Evolutionary conservation across 2,329 filamentous ascomycete species (phyloP), one percentile per base, ranked within the genome.

Genomic region (Orbilia quercus): DNA sequence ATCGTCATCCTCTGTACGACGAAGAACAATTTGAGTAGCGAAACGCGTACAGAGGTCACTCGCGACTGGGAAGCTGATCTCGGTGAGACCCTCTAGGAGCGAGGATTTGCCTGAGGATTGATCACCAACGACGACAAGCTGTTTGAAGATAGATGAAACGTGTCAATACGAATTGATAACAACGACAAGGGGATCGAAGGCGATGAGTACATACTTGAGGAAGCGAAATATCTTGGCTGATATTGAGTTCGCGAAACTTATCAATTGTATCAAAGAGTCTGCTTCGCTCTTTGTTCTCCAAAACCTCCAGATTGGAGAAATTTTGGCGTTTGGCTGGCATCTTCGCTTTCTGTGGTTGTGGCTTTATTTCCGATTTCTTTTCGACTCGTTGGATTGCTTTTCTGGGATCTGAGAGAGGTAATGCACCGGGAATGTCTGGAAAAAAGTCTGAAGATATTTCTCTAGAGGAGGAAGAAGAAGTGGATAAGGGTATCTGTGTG

Each of bases 41-140:
- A 77, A 78, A n/a, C 77, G 64, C 1, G 77, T 78, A 38, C 77
- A 78, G 12, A 78, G 74, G 7, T 74, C 76, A 14, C 64, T 74
- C 2, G 75, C 75, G n/a, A 76, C 65, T 2, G 77, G 77, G 53
- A 78, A 78, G 9, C 74, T 74, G 40, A 78, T 76, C 1, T 60
- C 54, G 1, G 77, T 78, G 7, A 78, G 47, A 31, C 75, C 77
- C 40, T 78, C 77, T 1, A 78, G 70, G 16, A 78, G 69, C 1
- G 77, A 78, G 16, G 76, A 77, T 54, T 78, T 78, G 14, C 77
- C 77, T 16, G 72, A 75, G 0, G 76, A 77, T 62, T 78, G 77
- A 16, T 78, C 77, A 3, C 77, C 77, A 9, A 77, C 76, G 1
- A 78, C 77, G 12, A 78, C 77, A 2, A 78, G 48, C 76, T 78